Evolutionary conservation across 2,329 filamentous ascomycete species (phyloP).

Genomic region (Colletotrichum tamarilloi): DNA sequence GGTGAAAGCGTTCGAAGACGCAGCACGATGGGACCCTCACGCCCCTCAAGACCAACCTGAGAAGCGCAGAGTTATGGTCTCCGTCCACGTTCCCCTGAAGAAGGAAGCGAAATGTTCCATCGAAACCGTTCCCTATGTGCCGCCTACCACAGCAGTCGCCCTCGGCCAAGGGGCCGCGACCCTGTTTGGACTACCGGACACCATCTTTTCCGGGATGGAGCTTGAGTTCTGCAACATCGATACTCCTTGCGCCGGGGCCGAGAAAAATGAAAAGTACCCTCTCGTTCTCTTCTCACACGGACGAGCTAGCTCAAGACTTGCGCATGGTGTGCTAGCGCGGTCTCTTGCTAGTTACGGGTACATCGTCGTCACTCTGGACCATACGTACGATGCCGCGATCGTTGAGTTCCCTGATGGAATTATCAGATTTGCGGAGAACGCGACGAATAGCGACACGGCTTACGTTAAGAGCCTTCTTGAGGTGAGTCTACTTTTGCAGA

Average conservation of each 20-base stretch:
- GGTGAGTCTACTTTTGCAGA: not conserved
- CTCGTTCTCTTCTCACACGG: slow-evolving; percentile 57
- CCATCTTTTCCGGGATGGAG: not conserved
- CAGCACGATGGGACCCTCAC: not conserved
- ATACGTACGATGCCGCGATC: slow-evolving; percentile 56
- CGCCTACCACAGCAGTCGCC: not conserved
- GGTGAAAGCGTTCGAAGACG: not conserved
- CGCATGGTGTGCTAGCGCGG: slow-evolving; percentile 55
- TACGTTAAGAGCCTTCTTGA: slow-evolving; percentile 9
- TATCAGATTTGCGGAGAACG: slow-evolving; percentile 39
- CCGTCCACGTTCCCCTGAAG: not conserved
- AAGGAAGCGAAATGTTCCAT: not conserved
- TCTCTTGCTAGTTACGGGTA: slow-evolving; percentile 59
- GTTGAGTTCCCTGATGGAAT: slow-evolving; percentile 59
- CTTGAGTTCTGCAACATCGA: not conserved
- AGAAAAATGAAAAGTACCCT: slow-evolving; percentile 23
- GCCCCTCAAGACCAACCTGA: slow-evolving; percentile 4
- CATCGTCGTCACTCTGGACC: slow-evolving; percentile 59
- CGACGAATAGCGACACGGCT: not conserved
- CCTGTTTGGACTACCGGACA: not conserved
- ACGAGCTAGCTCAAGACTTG: slow-evolving; percentile 51
- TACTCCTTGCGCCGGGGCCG: not conserved
- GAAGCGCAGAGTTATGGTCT: not conserved
- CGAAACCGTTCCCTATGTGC: not conserved
- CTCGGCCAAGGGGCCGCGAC: not conserved